Base-by-base conservation (phyloP, 345 rosid species). In the Punica granatum region DNA sequence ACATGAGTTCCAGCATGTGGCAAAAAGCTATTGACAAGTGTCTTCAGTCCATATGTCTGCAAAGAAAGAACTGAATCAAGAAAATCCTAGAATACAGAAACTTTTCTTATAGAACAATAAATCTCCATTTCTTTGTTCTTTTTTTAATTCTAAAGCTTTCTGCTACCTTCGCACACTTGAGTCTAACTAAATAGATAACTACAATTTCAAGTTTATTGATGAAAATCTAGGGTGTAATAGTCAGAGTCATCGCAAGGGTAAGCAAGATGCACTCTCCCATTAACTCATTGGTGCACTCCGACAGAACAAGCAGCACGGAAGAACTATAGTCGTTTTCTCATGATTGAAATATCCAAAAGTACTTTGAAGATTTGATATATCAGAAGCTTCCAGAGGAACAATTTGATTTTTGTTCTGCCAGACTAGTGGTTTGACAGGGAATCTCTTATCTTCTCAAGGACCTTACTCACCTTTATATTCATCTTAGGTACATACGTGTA, bases 31-130 rank as follows among this genome's bases (percentile, higher is more conserved):
- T 78, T 90, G 68, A 86, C 94, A 64, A 93, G 87, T 61, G 86
- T 74, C 77, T 89, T 93, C 61, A 93, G 85, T 69, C 88, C 96
- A 83, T 83, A 89, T 72, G 87, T 84, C 97, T 93, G 90, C 79
- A 74, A 67, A 56, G 67, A 70, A 34, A 64, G 18, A 41, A 41
- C 44, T 13, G 12, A 60, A 69, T 43, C 28, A 63, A 53, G 18
- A 64, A 0, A 19, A 37, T 53, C 72, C 26, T 16, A 61, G 56
- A 60, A 16, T 7, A 60, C n/a, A 65, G 51, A 30, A 21, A 23
- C 53, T 3, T 5, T 42, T 19, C 7, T 18, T 5, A 46, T 7
- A 9, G 19, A 43, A 11, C 53, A 2, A 46, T 19, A 46, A 46
- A 5, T 23, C 53, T 18, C 15, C 7, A 46, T 46, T n/a, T 18